Evolutionary conservation across 148 eudicot genomes (phyloP), one percentile per base, ranked within the genome.

Genomic region (Camellia sinensis): DNA sequence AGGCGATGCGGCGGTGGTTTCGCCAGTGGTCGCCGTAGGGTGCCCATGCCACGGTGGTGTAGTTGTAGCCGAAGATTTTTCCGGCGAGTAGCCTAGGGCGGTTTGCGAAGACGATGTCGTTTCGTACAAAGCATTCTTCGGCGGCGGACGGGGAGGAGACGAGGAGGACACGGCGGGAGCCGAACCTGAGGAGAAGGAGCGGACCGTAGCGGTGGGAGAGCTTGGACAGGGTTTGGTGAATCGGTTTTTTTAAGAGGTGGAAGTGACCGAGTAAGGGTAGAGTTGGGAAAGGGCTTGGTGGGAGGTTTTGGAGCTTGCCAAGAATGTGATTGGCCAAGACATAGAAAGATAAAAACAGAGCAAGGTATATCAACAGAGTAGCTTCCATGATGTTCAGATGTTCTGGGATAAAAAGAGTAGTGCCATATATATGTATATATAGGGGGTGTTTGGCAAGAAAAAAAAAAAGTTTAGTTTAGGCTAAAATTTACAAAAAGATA

Each of bases 1-100:
- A 37, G 11, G 89, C 72, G 2, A 90, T 85, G 37, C 87, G 83
- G 14, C 93, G 81, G 41, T 88, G 88, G 66, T 84, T 84, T 5
- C 92, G 78, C 96, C 92, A 90, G 41, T 84, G 79, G 1, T 82
- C 86, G 10, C 96, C 91, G 57, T 92, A 90, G 0, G 89, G 82
- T 6, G 88, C 87, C 91, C 90, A 92, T 4, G 74, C 18, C 41
- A 92, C 7, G 76, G 44, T 80, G 9, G 90, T 87, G 73, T 81
- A 84, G 56, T 82, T 67, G 67, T 88, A 83, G 0, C 89, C 94
- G 0, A 87, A 17, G 52, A 78, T 60, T 17, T 85, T 84, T n/a
- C 87, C 86, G 19, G 84, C 79, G 0, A 89, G 74, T 13, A 91
- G 65, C 2, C 63, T 66, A 5, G 91, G 91, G 1, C 94, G 84